These are phyloP conservation scores for Russula brevipes DNA, from an alignment of 768 basidiomycete genomes.

Conservation along the genomic window DNA sequence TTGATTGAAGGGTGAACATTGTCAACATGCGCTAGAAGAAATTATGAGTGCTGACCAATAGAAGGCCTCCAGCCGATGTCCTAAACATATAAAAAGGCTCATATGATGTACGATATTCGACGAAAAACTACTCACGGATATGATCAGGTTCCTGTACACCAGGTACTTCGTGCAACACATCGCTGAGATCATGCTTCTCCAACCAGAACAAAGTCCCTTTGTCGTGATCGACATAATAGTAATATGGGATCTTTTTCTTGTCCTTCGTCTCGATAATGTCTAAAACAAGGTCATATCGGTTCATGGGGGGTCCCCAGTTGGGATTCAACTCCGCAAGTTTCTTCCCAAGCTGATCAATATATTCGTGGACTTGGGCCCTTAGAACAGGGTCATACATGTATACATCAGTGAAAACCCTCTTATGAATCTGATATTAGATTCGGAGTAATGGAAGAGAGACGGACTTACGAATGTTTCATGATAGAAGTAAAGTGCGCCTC, in stretches of 20 bases:
- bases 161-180: background rate
- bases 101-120: background rate
- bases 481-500: constrained; percentile 16
- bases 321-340: background rate
- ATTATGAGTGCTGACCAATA: constrained; percentile 8
- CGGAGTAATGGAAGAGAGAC: no score
- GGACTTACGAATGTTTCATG: background rate
- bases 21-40: background rate
- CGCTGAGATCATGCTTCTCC: background rate
- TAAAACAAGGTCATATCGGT: constrained; percentile 5
- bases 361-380: background rate
- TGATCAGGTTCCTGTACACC: constrained; percentile 6
- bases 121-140: constrained; percentile 6
- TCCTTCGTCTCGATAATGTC: background rate
- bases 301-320: background rate
- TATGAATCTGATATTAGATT: background rate
- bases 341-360: background rate
- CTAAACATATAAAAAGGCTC: background rate
- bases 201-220: constrained; percentile 9
- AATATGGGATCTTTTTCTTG: background rate
- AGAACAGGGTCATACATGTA: constrained; percentile 12
- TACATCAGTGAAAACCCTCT: constrained; percentile 17
- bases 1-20: background rate
- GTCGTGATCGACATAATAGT: constrained; percentile 15
- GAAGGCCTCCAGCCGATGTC: constrained; percentile 4